Percentiles rank a stretch among this genome's conserved stretches.
phyloP scores from a whole-genome alignment of 257 asterid genomes.

The Leonotis leonurus region DNA sequence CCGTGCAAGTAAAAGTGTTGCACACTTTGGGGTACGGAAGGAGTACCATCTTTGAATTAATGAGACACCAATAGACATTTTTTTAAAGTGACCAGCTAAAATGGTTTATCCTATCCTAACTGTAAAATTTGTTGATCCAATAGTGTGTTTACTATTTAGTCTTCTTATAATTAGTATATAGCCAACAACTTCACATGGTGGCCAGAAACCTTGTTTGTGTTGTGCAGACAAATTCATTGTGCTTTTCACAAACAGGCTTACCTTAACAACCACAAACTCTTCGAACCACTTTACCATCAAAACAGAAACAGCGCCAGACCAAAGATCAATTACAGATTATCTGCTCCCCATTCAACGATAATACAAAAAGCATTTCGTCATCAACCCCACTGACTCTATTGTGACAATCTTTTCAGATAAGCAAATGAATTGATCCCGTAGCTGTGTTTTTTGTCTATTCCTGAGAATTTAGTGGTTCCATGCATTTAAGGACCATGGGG shows the following conservation, averaged over 20 bases:
- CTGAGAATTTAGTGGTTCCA: background rate
- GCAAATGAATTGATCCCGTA: background rate
- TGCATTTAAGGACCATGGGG: background rate
- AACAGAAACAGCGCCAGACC: background rate
- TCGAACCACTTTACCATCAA: background rate
- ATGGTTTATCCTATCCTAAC: background rate
- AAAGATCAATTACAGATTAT: conserved; percentile 18
- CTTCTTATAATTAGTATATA: too few relatives aligned
- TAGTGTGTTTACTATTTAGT: background rate
- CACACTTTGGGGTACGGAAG: too few relatives aligned
- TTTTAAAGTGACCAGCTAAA: background rate
- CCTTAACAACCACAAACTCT: conserved; percentile 7
- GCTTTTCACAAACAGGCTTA: conserved; percentile 6
- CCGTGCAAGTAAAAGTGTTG: too few relatives aligned
- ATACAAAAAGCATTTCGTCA: background rate
- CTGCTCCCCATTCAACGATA: conserved; percentile 15
- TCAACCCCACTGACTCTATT: conserved; percentile 16
- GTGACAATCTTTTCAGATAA: conserved; percentile 12
- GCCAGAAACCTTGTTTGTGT: conserved; percentile 4
- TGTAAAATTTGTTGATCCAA: background rate
- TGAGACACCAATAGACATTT: background rate
- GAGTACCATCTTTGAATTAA: background rate
- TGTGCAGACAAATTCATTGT: conserved; percentile 15
- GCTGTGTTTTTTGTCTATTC: background rate
- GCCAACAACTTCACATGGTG: conserved; percentile 18